phyloP scores from a whole-genome alignment of 2,329 filamentous ascomycete species.

The Fusarium nygamai region DNA sequence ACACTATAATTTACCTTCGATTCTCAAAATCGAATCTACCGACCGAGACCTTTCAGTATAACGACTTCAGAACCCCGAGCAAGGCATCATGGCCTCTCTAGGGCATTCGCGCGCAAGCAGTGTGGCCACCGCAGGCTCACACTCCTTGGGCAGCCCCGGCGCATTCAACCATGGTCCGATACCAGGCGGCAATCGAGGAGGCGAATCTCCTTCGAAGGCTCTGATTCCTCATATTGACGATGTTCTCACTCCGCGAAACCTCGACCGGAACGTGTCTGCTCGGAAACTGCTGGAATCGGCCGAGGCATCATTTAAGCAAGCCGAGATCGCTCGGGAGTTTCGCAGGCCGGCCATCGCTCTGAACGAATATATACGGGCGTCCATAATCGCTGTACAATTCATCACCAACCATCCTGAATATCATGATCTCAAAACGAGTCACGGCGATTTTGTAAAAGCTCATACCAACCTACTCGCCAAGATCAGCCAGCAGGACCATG shows the following conservation, averaged over 20 bases:
- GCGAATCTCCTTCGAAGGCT: conserved; percentile 41
- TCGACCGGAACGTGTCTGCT: conserved; percentile 61
- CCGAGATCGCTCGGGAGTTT: conserved; percentile 71
- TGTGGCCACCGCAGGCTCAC: conserved; percentile 40
- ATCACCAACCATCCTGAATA: conserved; percentile 83
- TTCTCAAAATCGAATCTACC: background rate
- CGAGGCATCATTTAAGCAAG: conserved; percentile 65
- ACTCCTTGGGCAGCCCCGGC: conserved; percentile 47
- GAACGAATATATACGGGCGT: conserved; percentile 84
- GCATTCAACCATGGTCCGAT: conserved; percentile 45
- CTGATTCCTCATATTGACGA: conserved; percentile 65
- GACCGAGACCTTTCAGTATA: conserved; percentile 22
- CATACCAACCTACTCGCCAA: conserved; percentile 62
- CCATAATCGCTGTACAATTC: conserved; percentile 78
- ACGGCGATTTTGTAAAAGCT: conserved; percentile 57
- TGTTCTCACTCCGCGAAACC: conserved; percentile 57
- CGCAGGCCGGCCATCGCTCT: conserved; percentile 78
- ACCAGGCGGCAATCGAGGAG: conserved; percentile 44
- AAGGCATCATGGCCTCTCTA: conserved; percentile 40
- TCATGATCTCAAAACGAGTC: conserved; percentile 67
- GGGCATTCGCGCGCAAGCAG: conserved; percentile 42
- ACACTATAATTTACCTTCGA: background rate
- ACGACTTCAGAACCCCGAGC: background rate
- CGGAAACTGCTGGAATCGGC: conserved; percentile 63
- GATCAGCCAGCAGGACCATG: conserved; percentile 57